phyloP scores from a whole-genome alignment of 2,329 filamentous ascomycete genomes.

The Penicillium corylophilum region DNA sequence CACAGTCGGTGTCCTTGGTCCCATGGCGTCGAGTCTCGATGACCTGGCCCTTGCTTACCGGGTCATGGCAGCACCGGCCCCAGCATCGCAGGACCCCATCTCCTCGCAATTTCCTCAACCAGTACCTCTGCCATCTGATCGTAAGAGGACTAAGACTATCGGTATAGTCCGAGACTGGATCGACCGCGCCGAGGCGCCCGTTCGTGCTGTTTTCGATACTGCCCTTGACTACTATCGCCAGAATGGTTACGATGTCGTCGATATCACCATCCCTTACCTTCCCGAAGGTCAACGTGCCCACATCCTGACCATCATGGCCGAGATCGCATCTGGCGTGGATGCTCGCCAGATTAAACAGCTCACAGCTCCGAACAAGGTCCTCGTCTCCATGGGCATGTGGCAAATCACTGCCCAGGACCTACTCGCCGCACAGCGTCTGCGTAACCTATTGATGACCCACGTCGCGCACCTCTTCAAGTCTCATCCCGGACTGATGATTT shows the following conservation, averaged over 20 bases:
- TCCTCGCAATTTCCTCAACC: constrained; percentile 63
- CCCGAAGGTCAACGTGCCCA: constrained; percentile 74
- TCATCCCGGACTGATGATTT: constrained; percentile 72
- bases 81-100: constrained; percentile 51
- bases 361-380: constrained; percentile 66
- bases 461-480: constrained; percentile 67
- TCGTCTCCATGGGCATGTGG: constrained; percentile 61
- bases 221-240: constrained; percentile 57
- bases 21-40: constrained; percentile 71
- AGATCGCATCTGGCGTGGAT: constrained; percentile 58
- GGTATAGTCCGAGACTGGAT: constrained; percentile 72
- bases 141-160: constrained; percentile 57
- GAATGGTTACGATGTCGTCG: constrained; percentile 45
- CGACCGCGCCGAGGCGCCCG: constrained; percentile 63
- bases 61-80: constrained; percentile 71
- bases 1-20: constrained; percentile 68
- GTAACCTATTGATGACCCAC: constrained; percentile 76
- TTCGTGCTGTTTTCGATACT: constrained; percentile 61
- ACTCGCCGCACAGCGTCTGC: constrained; percentile 69
- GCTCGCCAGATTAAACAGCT: constrained; percentile 56
- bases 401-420: constrained; percentile 69
- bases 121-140: constrained; percentile 38
- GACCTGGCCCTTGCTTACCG: constrained; percentile 83
- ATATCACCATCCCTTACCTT: constrained; percentile 56
- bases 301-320: constrained; percentile 71